phyloP scores from a whole-genome alignment of 768 basidiomycete species.

The Mycena capillaripes region DNA sequence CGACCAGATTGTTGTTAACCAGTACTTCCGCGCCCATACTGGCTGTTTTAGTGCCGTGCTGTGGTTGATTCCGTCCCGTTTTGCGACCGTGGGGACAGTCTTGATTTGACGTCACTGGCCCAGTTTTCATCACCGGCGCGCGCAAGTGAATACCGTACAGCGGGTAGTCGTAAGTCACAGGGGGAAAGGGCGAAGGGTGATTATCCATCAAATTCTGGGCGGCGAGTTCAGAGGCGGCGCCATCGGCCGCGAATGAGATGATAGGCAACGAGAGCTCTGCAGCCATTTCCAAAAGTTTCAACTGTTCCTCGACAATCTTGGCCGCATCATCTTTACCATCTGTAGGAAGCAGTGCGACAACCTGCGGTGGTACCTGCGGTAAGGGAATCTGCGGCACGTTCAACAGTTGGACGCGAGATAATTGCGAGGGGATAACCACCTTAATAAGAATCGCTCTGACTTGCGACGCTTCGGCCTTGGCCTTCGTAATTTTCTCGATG shows the following conservation, averaged over 20 bases:
- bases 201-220: constrained; percentile 42
- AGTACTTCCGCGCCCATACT: constrained; percentile 40
- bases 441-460: constrained; percentile 44
- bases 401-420: background rate
- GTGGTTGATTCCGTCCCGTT: constrained; percentile 37
- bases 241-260: constrained; percentile 39
- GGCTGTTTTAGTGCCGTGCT: constrained; percentile 30
- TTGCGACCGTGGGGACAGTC: constrained; percentile 40
- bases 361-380: constrained; percentile 38
- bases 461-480: constrained; percentile 42
- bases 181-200: constrained; percentile 12
- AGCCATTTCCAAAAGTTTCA: constrained; percentile 39
- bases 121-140: constrained; percentile 39
- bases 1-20: constrained; percentile 40
- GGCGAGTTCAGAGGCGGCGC: constrained; percentile 40
- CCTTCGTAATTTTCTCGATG: constrained; percentile 33
- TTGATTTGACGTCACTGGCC: constrained; percentile 30
- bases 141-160: constrained; percentile 40
- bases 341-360: constrained; percentile 43
- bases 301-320: constrained; percentile 39
- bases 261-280: constrained; percentile 33
- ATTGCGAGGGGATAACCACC: constrained; percentile 36
- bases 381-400: constrained; percentile 36
- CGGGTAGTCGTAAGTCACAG: constrained; percentile 37
- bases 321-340: constrained; percentile 41